Percentiles rank a stretch among this genome's conserved stretches.
Evolutionary conservation across 495 filamentous ascomycete species (phyloP).

Genomic region (Pyronema domesticum): DNA sequence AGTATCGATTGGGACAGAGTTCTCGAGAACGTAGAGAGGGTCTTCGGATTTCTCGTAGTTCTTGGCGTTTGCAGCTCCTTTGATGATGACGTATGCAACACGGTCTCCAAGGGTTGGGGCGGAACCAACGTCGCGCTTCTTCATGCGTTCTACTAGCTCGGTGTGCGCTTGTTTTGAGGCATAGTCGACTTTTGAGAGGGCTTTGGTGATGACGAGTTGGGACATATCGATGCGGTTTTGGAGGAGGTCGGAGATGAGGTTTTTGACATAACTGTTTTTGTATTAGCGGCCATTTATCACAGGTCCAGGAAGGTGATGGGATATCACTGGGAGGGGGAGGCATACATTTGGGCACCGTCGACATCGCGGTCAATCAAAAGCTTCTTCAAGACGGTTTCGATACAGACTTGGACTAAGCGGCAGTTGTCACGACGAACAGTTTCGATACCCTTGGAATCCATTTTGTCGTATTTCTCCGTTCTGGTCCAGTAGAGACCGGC

Average conservation of each 20-base stretch:
- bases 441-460: constrained; percentile 99
- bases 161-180: constrained; percentile 84
- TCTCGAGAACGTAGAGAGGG: constrained; percentile 87
- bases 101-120: constrained; percentile 89
- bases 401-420: constrained; percentile 83
- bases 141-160: constrained; percentile 86
- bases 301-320: not conserved
- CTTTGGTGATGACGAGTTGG: constrained; percentile 97
- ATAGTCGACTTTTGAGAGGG: constrained; percentile 69
- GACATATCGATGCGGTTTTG: constrained; percentile 99
- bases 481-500: constrained; percentile 95
- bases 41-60: constrained; percentile 95
- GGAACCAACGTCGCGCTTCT: constrained; percentile 85
- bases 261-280: constrained; percentile 67
- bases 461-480: constrained; percentile 90
- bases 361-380: constrained; percentile 86
- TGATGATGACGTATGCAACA: constrained; percentile 96
- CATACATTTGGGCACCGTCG: constrained; percentile 81
- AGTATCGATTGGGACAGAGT: constrained; percentile 95
- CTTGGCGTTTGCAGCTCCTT: constrained; percentile 68
- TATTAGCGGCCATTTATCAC: no score
- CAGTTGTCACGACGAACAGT: constrained; percentile 96
- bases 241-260: constrained; percentile 83
- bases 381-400: constrained; percentile 89
- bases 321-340: constrained; percentile 7